phyloP scores from a whole-genome alignment of 352 stramenopile genomes.

The Phytophthora pinifolia region DNA sequence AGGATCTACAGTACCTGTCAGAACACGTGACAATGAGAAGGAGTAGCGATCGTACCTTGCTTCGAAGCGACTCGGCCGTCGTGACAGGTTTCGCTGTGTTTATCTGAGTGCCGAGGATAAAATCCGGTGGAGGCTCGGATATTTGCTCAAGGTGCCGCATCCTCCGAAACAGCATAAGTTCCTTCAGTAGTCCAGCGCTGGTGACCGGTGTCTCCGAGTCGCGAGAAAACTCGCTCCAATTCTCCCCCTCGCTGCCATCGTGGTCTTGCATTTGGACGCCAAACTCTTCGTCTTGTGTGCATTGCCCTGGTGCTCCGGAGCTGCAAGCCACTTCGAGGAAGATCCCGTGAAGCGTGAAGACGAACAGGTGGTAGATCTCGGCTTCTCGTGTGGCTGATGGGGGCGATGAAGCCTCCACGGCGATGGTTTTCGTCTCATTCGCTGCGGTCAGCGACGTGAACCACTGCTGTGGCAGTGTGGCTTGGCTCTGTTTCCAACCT shows the following conservation, averaged over 20 bases:
- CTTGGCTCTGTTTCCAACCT: conserved; percentile 13
- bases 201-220: conserved; percentile 2
- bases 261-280: not conserved
- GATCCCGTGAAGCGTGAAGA: conserved; percentile 25
- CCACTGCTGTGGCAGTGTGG: conserved; percentile 45
- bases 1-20: conserved; percentile 30
- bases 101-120: conserved; percentile 39
- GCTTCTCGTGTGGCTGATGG: not conserved
- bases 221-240: not conserved
- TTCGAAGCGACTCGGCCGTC: conserved; percentile 39
- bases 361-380: conserved; percentile 16
- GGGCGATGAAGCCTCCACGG: conserved; percentile 18
- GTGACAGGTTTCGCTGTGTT: conserved; percentile 31
- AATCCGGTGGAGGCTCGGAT: conserved; percentile 29
- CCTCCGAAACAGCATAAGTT: conserved; percentile 44
- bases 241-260: conserved; percentile 5
- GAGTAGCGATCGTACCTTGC: conserved; percentile 34
- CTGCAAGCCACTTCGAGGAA: conserved; percentile 19
- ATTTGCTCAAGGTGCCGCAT: conserved; percentile 27
- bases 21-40: not conserved
- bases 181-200: conserved; percentile 29
- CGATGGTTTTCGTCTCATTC: conserved; percentile 44
- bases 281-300: not conserved
- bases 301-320: not conserved
- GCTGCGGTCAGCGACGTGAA: conserved; percentile 39